Evolutionary conservation across 2,329 filamentous ascomycete genomes (phyloP), one percentile per base, ranked within the genome.

Genomic region (Fusarium sp.): DNA sequence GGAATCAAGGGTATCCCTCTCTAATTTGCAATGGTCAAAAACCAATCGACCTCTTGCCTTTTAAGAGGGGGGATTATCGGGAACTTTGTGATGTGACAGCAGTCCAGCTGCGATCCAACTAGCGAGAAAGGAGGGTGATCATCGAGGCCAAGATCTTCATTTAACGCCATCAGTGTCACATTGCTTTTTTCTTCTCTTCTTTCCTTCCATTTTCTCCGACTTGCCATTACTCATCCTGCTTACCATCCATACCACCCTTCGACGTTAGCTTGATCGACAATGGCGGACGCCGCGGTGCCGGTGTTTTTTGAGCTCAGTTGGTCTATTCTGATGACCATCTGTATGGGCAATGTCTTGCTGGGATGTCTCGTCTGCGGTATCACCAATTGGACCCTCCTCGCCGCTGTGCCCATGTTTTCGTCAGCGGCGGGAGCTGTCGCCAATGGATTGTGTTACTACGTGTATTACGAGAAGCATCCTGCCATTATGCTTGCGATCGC

Each of bases 241-340:
- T 49, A 31, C 41, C 31, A 44, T 31, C 41, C 48, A 54, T 23
- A 41, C 21, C 21, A 44, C 33, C 21, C 18, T 68, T 48, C 10
- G 16, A 31, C 38, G n/a, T 29, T 10, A 42, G 25, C 6, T 29
- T 41, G 44, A 42, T 63, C 49, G 19, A 69, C 39, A 58, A 69
- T 69, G 66, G 66, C 66, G 29, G 23, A 48, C 8, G 42, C 49
- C 44, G 23, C 61, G 16, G 63, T 68, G 21, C 48, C 66, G 6
- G 70, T 79, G 27, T 84, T 83, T 64, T 84, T 80, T 52, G 83
- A 84, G 72, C 70, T 81, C 38, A 82, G 82, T 60, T 84, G 83
- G 83, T 79, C 82, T 7, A 83, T 84, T 16, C 78, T 86, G 27
- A 83, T 80, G 68, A 82, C 80, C 35, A 80, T 84, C 56, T 82